Evolutionary conservation across 1,139 yeast species (phyloP).

Genomic region (Hemisphaericaspora subhashii): DNA sequence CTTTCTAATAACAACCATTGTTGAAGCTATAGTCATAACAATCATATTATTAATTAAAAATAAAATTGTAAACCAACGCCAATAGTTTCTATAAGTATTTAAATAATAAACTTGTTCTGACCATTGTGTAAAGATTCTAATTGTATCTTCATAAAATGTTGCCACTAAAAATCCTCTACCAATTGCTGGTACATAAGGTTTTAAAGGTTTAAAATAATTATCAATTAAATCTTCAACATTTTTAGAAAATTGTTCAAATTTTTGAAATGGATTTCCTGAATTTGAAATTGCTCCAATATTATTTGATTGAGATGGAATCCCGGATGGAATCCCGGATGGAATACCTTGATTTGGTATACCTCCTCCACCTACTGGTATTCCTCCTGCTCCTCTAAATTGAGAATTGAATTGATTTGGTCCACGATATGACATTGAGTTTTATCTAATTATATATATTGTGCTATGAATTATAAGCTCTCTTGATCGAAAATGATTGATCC

Average conservation of each 20-base stretch:
- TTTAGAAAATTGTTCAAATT: conserved; percentile 48
- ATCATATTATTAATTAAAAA: conserved; percentile 66
- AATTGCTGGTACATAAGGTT: conserved; percentile 78
- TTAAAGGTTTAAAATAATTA: conserved; percentile 48
- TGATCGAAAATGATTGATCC: too few relatives aligned
- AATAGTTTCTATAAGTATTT: conserved; percentile 76
- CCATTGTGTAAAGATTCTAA: conserved; percentile 88
- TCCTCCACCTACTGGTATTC: too few relatives aligned
- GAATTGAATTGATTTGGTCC: conserved; percentile 35
- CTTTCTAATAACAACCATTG: conserved; percentile 70
- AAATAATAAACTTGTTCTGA: conserved; percentile 84
- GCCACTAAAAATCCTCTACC: conserved; percentile 93
- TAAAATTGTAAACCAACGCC: conserved; percentile 72
- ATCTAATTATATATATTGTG: neutral
- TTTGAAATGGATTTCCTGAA: conserved; percentile 29
- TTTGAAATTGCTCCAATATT: conserved; percentile 29
- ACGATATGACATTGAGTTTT: conserved; percentile 40
- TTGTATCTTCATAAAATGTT: conserved; percentile 88
- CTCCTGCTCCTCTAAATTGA: conserved; percentile 21
- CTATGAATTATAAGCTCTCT: too few relatives aligned
- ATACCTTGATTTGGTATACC: too few relatives aligned
- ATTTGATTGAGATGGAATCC: conserved; percentile 19
- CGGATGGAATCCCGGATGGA: conserved; percentile 15
- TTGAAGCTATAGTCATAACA: conserved; percentile 73
- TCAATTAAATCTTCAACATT: conserved; percentile 50